A percentile compares a stretch with the other conserved stretches of the same genome.
Conservation (phyloP, 139 green algal genomes). For the Microglena sp. region DNA sequence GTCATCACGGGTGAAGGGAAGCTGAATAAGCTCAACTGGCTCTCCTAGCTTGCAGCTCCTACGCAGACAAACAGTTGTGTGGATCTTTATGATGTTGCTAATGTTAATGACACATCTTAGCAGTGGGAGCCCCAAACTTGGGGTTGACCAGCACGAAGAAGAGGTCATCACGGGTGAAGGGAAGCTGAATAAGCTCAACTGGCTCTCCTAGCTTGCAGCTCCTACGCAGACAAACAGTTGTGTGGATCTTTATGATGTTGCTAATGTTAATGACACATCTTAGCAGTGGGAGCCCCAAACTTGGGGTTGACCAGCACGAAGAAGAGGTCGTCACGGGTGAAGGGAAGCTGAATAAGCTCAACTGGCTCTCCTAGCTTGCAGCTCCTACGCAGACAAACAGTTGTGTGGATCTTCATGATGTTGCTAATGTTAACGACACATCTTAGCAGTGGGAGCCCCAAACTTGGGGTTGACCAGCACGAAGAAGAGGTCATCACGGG, state of each 20-base stretch:
- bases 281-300: no score
- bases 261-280: no score
- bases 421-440: no score
- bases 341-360: constrained; percentile 29
- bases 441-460: no score
- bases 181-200: constrained; percentile 32
- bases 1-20: constrained; percentile 17
- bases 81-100: no score
- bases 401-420: no score
- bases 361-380: constrained; percentile 28
- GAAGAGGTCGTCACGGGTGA: constrained; percentile 38
- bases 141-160: constrained; percentile 92
- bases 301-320: constrained; percentile 91
- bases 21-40: constrained; percentile 30
- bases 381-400: no score
- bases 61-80: no score
- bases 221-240: no score
- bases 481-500: constrained; percentile 61
- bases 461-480: constrained; percentile 91
- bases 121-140: constrained; percentile 86
- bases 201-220: constrained; percentile 22
- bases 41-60: constrained; percentile 30
- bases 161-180: constrained; percentile 33
- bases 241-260: no score
- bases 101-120: no score